Percentiles rank a stretch among this genome's conserved stretches.
Evolutionary conservation across 257 asterid species (phyloP).

Genomic region (Gentiana straminea): DNA sequence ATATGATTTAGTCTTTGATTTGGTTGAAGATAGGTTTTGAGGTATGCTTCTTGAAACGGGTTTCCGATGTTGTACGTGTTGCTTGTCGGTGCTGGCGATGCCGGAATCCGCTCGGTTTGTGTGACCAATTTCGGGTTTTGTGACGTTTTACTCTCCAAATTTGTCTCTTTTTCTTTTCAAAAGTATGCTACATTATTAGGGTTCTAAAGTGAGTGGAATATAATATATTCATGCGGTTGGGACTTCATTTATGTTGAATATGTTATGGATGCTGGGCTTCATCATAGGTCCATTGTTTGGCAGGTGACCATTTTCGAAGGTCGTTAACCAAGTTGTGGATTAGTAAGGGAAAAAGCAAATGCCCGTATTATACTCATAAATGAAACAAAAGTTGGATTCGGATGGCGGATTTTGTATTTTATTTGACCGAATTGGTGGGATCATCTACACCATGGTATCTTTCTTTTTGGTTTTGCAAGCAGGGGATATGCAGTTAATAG

Average conservation of each 20-base stretch:
- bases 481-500: too few species aligned
- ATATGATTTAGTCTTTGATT: slow-evolving; percentile 93
- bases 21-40: slow-evolving; percentile 82
- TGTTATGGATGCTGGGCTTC: slow-evolving; percentile 94
- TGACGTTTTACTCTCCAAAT: too few species aligned
- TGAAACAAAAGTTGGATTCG: too few species aligned
- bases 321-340: too few species aligned
- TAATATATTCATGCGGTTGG: slow-evolving; percentile 54
- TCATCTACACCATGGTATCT: too few species aligned
- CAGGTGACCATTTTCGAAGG: slow-evolving; percentile 54
- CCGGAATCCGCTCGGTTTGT: slow-evolving; percentile 91
- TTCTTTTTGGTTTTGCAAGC: too few species aligned
- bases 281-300: slow-evolving; percentile 93
- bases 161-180: too few species aligned
- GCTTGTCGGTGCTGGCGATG: slow-evolving; percentile 99
- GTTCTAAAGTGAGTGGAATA: slow-evolving; percentile 1
- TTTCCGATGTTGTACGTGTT: slow-evolving; percentile 98
- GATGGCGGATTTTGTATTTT: too few species aligned
- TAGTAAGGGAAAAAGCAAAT: too few species aligned
- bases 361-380: too few species aligned
- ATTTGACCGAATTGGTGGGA: too few species aligned
- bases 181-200: background rate
- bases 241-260: slow-evolving; percentile 95
- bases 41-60: slow-evolving; percentile 54
- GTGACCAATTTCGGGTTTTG: slow-evolving; percentile 91